phyloP scores from a whole-genome alignment of 768 basidiomycete species.

The Amanita rubescens region DNA sequence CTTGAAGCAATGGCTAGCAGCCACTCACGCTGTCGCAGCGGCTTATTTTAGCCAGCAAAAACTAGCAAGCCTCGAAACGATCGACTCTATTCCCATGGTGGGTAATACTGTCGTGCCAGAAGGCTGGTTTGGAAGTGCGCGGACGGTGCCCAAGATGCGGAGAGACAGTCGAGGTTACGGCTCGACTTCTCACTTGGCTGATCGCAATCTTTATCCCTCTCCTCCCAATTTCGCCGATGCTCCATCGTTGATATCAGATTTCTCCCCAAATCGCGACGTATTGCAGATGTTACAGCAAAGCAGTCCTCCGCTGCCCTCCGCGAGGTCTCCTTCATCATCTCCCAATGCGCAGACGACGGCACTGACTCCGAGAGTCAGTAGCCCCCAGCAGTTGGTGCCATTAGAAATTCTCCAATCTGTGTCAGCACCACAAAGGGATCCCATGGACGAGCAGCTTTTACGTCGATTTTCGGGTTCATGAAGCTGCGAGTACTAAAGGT shows the following conservation, averaged over 20 bases:
- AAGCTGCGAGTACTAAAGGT: too few relatives aligned
- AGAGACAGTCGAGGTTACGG: conserved; percentile 40
- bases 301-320: conserved; percentile 19
- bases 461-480: conserved; percentile 38
- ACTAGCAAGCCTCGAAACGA: conserved; percentile 61
- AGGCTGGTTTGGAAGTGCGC: conserved; percentile 74
- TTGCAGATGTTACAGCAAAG: conserved; percentile 19
- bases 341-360: conserved; percentile 27
- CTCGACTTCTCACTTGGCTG: conserved; percentile 24
- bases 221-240: conserved; percentile 16
- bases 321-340: conserved; percentile 33
- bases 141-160: conserved; percentile 50
- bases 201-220: conserved; percentile 18
- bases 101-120: conserved; percentile 64
- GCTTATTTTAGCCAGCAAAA: conserved; percentile 81
- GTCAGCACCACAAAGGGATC: conserved; percentile 49
- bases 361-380: conserved; percentile 7
- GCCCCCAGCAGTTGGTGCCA: conserved; percentile 41
- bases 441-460: conserved; percentile 56
- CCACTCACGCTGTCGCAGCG: conserved; percentile 35
- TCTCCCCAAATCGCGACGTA: conserved; percentile 17
- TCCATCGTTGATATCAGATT: conserved; percentile 19
- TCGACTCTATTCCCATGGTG: conserved; percentile 62
- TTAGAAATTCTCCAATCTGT: conserved; percentile 53
- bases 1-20: conserved; percentile 4